Evolutionary conservation across 371 early-diverging fungal species (phyloP).

Genomic region (Rhizopus stolonifer): DNA sequence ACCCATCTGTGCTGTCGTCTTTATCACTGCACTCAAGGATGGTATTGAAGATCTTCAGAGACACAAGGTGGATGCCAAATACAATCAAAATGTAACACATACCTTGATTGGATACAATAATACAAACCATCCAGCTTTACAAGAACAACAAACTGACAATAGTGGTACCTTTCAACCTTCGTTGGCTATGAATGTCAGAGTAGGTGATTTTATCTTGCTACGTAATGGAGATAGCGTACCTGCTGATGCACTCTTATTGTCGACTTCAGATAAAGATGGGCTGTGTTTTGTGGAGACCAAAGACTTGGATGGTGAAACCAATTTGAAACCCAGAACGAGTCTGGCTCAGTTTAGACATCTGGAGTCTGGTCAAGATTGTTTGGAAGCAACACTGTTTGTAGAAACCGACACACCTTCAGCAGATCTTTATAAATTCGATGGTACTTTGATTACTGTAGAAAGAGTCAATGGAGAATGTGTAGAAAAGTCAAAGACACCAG

Average conservation of each 20-base stretch:
- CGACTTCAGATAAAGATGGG: slow-evolving; percentile 71
- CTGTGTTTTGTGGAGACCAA: slow-evolving; percentile 92
- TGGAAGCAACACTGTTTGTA: slow-evolving; percentile 55
- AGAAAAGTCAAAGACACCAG: slow-evolving; percentile 52
- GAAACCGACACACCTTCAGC: slow-evolving; percentile 75
- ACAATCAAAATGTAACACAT: slow-evolving; percentile 77
- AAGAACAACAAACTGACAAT: neutral
- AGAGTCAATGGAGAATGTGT: slow-evolving; percentile 18
- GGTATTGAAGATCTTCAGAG: slow-evolving; percentile 95
- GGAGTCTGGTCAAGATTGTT: slow-evolving; percentile 64
- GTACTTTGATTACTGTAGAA: slow-evolving; percentile 49
- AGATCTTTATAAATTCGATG: slow-evolving; percentile 66
- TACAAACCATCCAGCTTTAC: slow-evolving; percentile 57
- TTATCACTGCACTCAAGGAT: slow-evolving; percentile 92
- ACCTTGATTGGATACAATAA: slow-evolving; percentile 77
- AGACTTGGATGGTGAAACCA: slow-evolving; percentile 96
- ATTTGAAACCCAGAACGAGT: slow-evolving; percentile 79
- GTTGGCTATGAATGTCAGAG: slow-evolving; percentile 67
- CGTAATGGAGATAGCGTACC: slow-evolving; percentile 86
- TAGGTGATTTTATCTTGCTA: slow-evolving; percentile 90
- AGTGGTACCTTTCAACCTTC: slow-evolving; percentile 30
- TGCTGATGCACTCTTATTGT: slow-evolving; percentile 85
- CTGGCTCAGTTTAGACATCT: slow-evolving; percentile 64
- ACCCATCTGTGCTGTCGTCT: slow-evolving; percentile 87
- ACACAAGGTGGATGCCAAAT: slow-evolving; percentile 84